Conservation (phyloP, 1,284 basidiomycete species). For the Peniophora sp. region DNA sequence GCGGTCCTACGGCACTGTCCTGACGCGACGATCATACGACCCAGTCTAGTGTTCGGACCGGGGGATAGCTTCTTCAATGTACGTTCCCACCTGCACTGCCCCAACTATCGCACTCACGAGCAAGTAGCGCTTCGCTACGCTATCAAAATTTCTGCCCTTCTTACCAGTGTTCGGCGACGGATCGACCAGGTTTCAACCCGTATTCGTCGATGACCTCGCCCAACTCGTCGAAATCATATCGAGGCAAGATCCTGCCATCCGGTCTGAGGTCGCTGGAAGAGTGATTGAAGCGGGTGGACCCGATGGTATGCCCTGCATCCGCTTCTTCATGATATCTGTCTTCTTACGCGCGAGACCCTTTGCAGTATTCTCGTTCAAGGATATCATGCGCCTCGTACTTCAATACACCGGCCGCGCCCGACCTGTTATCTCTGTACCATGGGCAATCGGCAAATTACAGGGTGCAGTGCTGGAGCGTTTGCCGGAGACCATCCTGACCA, state of each 20-base stretch:
- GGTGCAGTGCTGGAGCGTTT: constrained; percentile 53
- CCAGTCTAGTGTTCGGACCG: constrained; percentile 65
- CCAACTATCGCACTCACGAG: constrained; percentile 7
- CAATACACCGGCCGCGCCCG: constrained; percentile 41
- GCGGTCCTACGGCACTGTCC: constrained; percentile 40
- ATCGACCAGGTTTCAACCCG: constrained; percentile 55
- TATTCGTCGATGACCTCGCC: constrained; percentile 61
- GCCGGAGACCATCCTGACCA: constrained; percentile 56
- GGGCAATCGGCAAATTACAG: constrained; percentile 50
- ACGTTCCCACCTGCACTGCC: constrained; percentile 10
- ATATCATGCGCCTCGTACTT: constrained; percentile 58
- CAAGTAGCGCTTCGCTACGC: constrained; percentile 47
- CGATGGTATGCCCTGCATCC: constrained; percentile 34
- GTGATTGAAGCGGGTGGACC: constrained; percentile 66
- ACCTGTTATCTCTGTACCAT: constrained; percentile 56
- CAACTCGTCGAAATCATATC: constrained; percentile 51
- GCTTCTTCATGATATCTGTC: not conserved
- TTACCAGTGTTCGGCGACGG: constrained; percentile 70
- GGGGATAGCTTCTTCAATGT: constrained; percentile 70
- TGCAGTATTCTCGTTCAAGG: constrained; percentile 54
- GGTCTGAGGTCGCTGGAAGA: constrained; percentile 38
- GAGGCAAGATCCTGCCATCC: constrained; percentile 33
- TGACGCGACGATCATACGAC: constrained; percentile 53
- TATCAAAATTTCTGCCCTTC: constrained; percentile 56
- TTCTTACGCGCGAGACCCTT: not conserved